Evolutionary conservation across 306 rosid species (phyloP).

Genomic region (Cicer yamashitae): DNA sequence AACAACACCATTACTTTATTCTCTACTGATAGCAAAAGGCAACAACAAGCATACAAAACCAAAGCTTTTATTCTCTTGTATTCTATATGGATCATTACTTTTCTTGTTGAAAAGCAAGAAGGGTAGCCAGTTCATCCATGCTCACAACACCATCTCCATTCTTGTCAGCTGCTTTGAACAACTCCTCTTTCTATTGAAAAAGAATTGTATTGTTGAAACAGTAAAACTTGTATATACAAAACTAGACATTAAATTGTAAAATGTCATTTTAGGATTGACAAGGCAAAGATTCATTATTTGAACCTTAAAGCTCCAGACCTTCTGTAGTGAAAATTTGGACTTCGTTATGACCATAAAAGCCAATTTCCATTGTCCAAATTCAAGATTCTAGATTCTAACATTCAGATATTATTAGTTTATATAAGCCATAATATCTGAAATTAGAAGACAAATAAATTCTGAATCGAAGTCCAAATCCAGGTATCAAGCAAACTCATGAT

Average conservation of each 20-base stretch:
- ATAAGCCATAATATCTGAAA: conserved; percentile 17
- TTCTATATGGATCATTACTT: conserved; percentile 60
- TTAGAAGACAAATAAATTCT: conserved; percentile 26
- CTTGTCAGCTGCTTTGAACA: conserved; percentile 90
- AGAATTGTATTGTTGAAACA: conserved; percentile 45
- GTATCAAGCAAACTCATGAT: conserved; percentile 27
- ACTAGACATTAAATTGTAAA: conserved; percentile 33
- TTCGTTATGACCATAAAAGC: conserved; percentile 27
- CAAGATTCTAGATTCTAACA: conserved; percentile 36
- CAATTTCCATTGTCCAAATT: conserved; percentile 34
- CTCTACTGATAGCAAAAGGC: conserved; percentile 22
- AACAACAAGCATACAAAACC: conserved; percentile 16
- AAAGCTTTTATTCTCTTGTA: conserved; percentile 28
- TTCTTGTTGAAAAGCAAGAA: conserved; percentile 89
- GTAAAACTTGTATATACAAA: conserved; percentile 17
- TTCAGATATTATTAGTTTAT: conserved; percentile 33
- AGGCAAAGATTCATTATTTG: conserved; percentile 29
- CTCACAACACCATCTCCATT: conserved; percentile 85
- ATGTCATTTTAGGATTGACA: conserved; percentile 33
- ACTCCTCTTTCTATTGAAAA: conserved; percentile 80
- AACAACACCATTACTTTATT: background rate
- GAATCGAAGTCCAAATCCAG: conserved; percentile 42
- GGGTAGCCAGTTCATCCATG: conserved; percentile 92
- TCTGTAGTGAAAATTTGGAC: conserved; percentile 37
- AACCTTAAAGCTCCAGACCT: conserved; percentile 20